Evolutionary conservation across 2,329 filamentous ascomycete species (phyloP).

Genomic region (Aspergillus sp.): DNA sequence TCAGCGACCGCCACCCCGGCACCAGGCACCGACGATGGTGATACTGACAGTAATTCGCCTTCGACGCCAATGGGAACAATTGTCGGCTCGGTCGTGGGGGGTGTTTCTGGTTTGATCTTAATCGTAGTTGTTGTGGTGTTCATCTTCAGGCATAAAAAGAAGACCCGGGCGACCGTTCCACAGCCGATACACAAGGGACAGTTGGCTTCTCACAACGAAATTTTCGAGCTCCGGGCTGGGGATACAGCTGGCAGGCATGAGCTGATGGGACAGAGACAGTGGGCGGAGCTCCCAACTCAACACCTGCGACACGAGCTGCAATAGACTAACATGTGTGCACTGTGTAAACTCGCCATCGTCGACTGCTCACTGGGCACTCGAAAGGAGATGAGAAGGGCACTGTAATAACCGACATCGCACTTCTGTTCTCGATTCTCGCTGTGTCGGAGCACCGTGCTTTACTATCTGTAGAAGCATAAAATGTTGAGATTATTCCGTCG

Average conservation of each 20-base stretch:
- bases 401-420: no score
- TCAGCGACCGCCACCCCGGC: neutral
- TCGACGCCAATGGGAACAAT: neutral
- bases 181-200: neutral
- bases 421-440: no score
- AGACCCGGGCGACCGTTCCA: neutral
- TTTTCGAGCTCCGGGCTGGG: neutral
- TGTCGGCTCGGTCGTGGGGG: neutral
- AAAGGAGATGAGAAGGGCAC: no score
- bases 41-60: neutral
- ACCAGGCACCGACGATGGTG: neutral
- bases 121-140: neutral
- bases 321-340: neutral
- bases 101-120: neutral
- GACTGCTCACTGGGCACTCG: no score
- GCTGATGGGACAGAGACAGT: neutral
- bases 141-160: neutral
- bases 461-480: no score
- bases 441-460: no score
- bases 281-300: neutral
- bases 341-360: neutral
- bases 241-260: neutral
- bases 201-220: neutral
- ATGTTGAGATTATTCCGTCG: no score
- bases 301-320: neutral